These are phyloP conservation scores for Crassisporium funariophilum DNA, from an alignment of 768 basidiomycete species.

Conservation along the genomic window DNA sequence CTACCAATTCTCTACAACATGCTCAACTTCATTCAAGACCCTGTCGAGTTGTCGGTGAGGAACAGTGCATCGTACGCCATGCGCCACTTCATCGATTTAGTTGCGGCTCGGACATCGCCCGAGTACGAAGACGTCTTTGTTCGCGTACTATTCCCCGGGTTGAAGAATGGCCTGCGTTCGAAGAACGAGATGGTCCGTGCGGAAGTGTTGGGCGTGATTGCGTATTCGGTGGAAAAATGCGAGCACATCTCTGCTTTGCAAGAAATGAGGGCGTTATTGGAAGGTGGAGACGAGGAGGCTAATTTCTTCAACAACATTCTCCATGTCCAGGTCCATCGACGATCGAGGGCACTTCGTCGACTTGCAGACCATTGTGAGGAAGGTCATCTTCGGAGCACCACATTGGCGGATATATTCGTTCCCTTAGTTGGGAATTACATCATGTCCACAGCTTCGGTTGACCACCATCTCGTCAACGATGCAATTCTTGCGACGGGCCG, in stretches of 20 bases:
- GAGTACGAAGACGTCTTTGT: slow-evolving; percentile 60
- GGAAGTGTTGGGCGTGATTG: slow-evolving; percentile 80
- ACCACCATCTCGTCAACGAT: slow-evolving; percentile 90
- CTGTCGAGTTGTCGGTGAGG: slow-evolving; percentile 83
- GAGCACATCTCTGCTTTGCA: slow-evolving; percentile 58
- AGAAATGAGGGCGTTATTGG: slow-evolving; percentile 82
- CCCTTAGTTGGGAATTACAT: slow-evolving; percentile 88
- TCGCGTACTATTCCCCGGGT: slow-evolving; percentile 68
- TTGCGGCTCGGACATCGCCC: slow-evolving; percentile 40
- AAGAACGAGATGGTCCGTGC: slow-evolving; percentile 85
- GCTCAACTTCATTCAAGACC: slow-evolving; percentile 86
- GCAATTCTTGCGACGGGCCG: slow-evolving; percentile 79
- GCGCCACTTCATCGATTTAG: slow-evolving; percentile 73
- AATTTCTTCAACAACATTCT: slow-evolving; percentile 97
- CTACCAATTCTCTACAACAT: slow-evolving; percentile 80
- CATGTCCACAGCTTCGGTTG: slow-evolving; percentile 55
- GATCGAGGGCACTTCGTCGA: slow-evolving; percentile 83
- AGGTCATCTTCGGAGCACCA: slow-evolving; percentile 64
- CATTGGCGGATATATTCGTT: slow-evolving; percentile 79
- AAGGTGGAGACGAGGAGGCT: slow-evolving; percentile 89
- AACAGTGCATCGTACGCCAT: slow-evolving; percentile 78
- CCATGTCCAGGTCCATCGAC: slow-evolving; percentile 90
- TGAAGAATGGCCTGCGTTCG: slow-evolving; percentile 79
- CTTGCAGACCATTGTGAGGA: slow-evolving; percentile 76
- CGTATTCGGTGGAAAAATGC: slow-evolving; percentile 71